Base-by-base conservation (phyloP, 2,329 filamentous ascomycete species). In the Cladophialophora bantiana region DNA sequence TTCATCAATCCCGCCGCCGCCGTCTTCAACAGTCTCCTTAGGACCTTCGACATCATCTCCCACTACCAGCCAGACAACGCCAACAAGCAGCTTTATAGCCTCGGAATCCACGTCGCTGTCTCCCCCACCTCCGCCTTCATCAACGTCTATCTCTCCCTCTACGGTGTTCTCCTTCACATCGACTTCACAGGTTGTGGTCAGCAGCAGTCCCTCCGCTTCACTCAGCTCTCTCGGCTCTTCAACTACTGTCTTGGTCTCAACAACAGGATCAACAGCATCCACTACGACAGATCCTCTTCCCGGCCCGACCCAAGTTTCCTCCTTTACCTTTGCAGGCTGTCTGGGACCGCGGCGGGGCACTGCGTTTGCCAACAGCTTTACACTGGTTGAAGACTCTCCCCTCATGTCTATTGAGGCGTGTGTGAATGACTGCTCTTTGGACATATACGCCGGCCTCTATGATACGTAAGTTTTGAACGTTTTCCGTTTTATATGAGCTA, bases 1-100 rank as follows among this genome's bases (percentile, higher is more conserved):
- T 34, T 55, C 52, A n/a, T 55, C 26, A 55, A 55, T 34, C 31
- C 13, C 31, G n/a, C 31, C 31, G 5, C 15, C 52, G 4, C 26
- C 52, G 31, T 15, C 31, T 10, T 36, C 31, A 34, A 34, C 52
- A 7, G 10, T 26, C 31, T 35, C 52, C 34, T 35, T 13, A 9
- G 34, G 2, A 2, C 4, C 52, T 55, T 26, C 52, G 15, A 81
- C 12, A 76, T 90, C 64, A 15, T 57, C 65, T n/a, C 26, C n/a
- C 10, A 55, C 31, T 7, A 18, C 31, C 4, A 36, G 13, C 52
- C 31, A 13, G 13, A 7, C 52, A n/a, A n/a, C 52, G 34, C 12
- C 31, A 34, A 55, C 52, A 7, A 55, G 3, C 31, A 55, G 45
- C 45, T 12, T 20, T 7, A 9, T 50, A 3, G 18, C 13, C 5